Evolutionary conservation across 495 filamentous ascomycete genomes (phyloP), one percentile per base, ranked within the genome.

Genomic region (Talaromyces nanjingensis): DNA sequence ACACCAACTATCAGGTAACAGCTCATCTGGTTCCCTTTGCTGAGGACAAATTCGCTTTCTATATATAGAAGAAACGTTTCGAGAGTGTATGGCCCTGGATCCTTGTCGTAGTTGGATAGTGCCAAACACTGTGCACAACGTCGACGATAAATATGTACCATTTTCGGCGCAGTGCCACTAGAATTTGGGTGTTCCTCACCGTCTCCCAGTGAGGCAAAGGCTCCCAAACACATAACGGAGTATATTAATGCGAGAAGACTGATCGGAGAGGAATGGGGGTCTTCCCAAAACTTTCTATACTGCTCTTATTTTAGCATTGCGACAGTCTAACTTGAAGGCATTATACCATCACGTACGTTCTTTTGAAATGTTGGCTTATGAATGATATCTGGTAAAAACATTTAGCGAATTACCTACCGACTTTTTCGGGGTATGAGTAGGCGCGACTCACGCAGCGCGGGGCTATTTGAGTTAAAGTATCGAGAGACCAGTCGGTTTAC

Each of bases 1-100:
- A 97, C 91, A 24, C 92, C 93, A 58, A 97, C 83, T 73, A 93
- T 94, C 0, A 92, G 89, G 72, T 97, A 97, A 72, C 93, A 98
- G 16, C 49, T 12, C 18, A 11, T 53, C 49, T 49, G 49, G 18
- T 53, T 25, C 4, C 45, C 16, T 49, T 49, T 18, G 45, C 45
- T 18, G 45, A 49, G 45, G 45, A 49, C 45, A 25, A 53, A n/a
- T 25, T 53, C 49, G 49, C n/a, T 9, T 20, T 20, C 18, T 25
- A 22, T 22, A 8, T 53, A 22, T 22, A 53, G 5, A 4, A 20
- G 49, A 22, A 53, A 22, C 22, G 49, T 24, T 12, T 53, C 49
- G 9, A 53, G 16, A 22, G 49, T 53, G 9, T 53, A 53, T 25
- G 49, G 49, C 33, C 33, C 33, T 34, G 33, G 33, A 34, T 34